These are phyloP conservation scores for Vigna trinervia DNA, from an alignment of 306 rosid species.

Conservation along the genomic window DNA sequence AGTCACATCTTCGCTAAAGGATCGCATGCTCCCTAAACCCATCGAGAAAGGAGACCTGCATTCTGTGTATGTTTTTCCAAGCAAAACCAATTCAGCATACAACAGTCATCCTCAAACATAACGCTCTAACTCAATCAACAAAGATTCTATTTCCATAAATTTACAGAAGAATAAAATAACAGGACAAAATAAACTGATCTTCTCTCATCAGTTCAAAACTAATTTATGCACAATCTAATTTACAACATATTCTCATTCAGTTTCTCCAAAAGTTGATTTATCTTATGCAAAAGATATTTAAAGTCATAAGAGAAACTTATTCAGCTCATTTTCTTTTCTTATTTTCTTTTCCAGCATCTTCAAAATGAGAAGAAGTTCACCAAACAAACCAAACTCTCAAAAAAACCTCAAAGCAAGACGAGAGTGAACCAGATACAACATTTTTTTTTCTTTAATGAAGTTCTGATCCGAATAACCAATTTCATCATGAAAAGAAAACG, in stretches of 20 bases:
- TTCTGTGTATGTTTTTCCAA: constrained; percentile 53
- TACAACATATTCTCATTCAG: background rate
- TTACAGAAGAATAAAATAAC: background rate
- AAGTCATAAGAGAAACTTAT: background rate
- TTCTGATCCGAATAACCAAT: background rate
- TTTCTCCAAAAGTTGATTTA: background rate
- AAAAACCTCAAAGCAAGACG: background rate
- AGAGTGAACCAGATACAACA: background rate
- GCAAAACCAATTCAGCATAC: constrained; percentile 39
- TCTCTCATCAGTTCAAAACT: background rate
- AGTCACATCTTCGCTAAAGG: constrained; percentile 61
- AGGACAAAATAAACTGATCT: background rate
- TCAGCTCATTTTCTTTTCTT: background rate
- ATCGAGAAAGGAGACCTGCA: constrained; percentile 59
- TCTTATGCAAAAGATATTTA: background rate
- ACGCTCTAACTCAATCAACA: constrained; percentile 29
- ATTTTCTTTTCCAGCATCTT: background rate
- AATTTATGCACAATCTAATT: background rate
- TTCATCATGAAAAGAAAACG: background rate
- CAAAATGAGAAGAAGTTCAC: background rate
- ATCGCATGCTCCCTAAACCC: constrained; percentile 61
- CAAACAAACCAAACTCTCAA: background rate
- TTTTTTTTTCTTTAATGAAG: background rate
- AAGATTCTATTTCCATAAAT: background rate
- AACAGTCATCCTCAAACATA: constrained; percentile 3